Conservation (phyloP, 164 flowering plant species). For the Chimonanthus praecox region DNA sequence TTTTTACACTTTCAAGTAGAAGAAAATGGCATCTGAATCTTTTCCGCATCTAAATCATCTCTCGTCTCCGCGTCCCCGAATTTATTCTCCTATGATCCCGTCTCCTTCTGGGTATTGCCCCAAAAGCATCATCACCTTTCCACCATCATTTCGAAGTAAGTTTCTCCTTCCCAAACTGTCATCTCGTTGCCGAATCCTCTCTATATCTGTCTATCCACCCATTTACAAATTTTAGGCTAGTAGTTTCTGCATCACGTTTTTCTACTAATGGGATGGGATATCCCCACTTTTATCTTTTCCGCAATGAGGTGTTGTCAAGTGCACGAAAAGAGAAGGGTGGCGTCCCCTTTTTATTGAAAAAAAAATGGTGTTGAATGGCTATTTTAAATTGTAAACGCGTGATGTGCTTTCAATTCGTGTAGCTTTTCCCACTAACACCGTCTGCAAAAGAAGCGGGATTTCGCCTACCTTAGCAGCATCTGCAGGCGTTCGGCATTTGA, state of each 20-base stretch:
- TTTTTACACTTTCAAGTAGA: no score
- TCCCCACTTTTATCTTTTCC: background rate
- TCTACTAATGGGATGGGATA: no score
- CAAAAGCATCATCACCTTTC: constrained; percentile 6
- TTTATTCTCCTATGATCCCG: background rate
- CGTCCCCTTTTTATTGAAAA: no score
- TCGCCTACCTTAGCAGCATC: constrained; percentile 17
- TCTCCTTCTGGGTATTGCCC: background rate
- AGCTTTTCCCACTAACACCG: constrained; percentile 9
- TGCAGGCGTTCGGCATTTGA: constrained; percentile 38
- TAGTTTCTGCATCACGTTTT: background rate
- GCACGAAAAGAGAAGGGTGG: no score
- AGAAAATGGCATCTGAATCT: no score
- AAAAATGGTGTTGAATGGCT: no score
- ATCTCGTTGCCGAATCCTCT: background rate
- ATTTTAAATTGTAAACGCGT: no score
- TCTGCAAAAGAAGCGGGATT: constrained; percentile 1
- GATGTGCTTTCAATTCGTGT: background rate
- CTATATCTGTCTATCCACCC: background rate
- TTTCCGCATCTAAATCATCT: no score
- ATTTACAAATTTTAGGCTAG: no score
- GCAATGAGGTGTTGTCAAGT: background rate
- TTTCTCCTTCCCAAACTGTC: background rate
- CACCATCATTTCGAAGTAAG: constrained; percentile 10
- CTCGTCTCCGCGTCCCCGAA: background rate